Evolutionary conservation across 2,329 filamentous ascomycete genomes (phyloP).

Genomic region (Stemphylium lycopersici): DNA sequence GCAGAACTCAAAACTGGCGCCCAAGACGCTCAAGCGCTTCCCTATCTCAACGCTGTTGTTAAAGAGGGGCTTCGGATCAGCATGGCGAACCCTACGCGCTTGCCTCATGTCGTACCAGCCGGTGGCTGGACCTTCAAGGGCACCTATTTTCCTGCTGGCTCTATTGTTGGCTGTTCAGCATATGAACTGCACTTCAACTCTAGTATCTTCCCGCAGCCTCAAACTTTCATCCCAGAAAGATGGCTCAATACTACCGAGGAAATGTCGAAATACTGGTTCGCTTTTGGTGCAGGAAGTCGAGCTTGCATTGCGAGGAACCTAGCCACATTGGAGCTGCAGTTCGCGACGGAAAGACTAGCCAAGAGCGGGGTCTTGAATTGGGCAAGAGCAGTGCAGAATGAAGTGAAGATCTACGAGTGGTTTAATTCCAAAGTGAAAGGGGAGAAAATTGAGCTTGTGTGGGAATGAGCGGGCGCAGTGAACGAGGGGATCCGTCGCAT

Average conservation of each 20-base stretch:
- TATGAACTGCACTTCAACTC: constrained; percentile 38
- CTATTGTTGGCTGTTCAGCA: constrained; percentile 37
- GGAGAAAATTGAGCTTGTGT: constrained; percentile 53
- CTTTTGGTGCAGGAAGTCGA: constrained; percentile 40
- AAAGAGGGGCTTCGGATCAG: constrained; percentile 55
- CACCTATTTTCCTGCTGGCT: constrained; percentile 29
- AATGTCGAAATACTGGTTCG: constrained; percentile 44
- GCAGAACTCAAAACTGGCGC: constrained; percentile 11
- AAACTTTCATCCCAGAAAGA: constrained; percentile 31
- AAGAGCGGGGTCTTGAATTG: constrained; percentile 54
- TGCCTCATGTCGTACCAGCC: constrained; percentile 37
- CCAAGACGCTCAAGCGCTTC: constrained; percentile 38
- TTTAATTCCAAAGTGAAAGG: constrained; percentile 61
- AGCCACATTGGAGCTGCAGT: constrained; percentile 36
- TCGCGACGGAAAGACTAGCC: constrained; percentile 50
- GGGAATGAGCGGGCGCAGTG: constrained; percentile 6
- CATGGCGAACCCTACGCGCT: constrained; percentile 46
- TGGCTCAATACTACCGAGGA: constrained; percentile 42
- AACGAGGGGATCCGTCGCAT: too few relatives aligned
- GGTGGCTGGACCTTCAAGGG: constrained; percentile 36
- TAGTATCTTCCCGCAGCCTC: constrained; percentile 23
- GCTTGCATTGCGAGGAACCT: constrained; percentile 42
- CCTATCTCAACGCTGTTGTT: constrained; percentile 55
- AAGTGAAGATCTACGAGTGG: constrained; percentile 62
- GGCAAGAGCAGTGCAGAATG: constrained; percentile 49